phyloP scores from a whole-genome alignment of 805 yeast genomes.

The Cyberlindnera japonica region DNA sequence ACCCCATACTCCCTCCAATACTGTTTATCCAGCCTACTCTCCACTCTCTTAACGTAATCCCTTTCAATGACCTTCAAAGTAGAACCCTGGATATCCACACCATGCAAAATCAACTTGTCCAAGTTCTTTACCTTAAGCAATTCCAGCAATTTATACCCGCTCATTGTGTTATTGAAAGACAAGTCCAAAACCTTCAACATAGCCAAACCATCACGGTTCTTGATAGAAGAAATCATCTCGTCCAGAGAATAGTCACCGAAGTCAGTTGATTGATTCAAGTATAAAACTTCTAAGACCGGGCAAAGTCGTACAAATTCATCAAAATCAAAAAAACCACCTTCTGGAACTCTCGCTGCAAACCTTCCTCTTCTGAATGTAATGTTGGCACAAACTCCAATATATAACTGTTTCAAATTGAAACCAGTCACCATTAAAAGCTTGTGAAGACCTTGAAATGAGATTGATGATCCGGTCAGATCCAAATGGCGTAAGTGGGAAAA shows the following conservation, averaged over 20 bases:
- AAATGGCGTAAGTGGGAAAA: conserved; percentile 16
- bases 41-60: conserved; percentile 19
- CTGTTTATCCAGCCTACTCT: conserved; percentile 19
- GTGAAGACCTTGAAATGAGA: conserved; percentile 21
- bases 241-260: conserved; percentile 23
- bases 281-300: conserved; percentile 18
- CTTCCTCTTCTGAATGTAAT: conserved; percentile 19
- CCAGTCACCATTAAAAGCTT: conserved; percentile 19
- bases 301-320: conserved; percentile 17
- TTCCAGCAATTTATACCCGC: conserved; percentile 24
- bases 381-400: conserved; percentile 24
- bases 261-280: conserved; percentile 24
- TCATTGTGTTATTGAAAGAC: conserved; percentile 21
- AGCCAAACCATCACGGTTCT: background rate
- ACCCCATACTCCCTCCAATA: conserved; percentile 26
- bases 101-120: conserved; percentile 20
- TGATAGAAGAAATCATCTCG: conserved; percentile 15
- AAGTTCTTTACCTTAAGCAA: conserved; percentile 14
- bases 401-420: conserved; percentile 10
- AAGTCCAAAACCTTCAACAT: conserved; percentile 20
- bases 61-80: conserved; percentile 21
- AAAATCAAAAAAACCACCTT: conserved; percentile 21
- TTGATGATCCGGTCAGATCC: conserved; percentile 25
- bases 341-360: conserved; percentile 7
- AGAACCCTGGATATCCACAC: conserved; percentile 18